Evolutionary conservation across 169 alveolate species (phyloP).

Genomic region (Eimeria praecox): DNA sequence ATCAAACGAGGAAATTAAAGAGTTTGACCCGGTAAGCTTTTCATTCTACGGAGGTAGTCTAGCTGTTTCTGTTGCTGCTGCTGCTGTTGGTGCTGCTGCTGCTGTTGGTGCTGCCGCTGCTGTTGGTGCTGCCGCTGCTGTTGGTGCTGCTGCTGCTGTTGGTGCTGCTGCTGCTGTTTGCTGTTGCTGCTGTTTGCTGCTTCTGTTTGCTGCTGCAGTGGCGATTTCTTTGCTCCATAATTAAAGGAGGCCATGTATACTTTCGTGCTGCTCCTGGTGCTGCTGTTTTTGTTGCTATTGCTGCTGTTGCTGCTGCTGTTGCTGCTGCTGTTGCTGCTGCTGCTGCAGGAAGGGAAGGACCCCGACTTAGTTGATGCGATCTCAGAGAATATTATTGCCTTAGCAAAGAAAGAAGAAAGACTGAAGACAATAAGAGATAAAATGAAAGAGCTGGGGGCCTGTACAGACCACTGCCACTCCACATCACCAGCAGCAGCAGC

Average conservation of each 20-base stretch:
- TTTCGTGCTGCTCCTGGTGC: too few species aligned
- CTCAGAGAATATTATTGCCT: constrained; percentile 1
- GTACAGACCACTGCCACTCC: not conserved
- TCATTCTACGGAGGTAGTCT: not conserved
- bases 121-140: not conserved
- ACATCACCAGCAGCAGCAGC: not conserved
- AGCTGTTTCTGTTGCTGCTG: not conserved
- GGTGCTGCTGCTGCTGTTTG: constrained; percentile 5
- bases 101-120: not conserved
- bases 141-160: constrained; percentile 10
- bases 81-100: not conserved
- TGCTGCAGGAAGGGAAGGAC: constrained; percentile 35
- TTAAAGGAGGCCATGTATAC: too few species aligned
- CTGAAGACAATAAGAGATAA: not conserved
- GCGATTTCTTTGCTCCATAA: not conserved
- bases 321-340: constrained; percentile 26
- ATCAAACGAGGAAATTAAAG: constrained; percentile 19
- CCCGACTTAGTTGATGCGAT: constrained; percentile 30
- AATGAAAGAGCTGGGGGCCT: constrained; percentile 41
- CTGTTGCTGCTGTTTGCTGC: constrained; percentile 8
- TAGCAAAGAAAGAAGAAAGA: constrained; percentile 33
- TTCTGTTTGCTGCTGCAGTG: constrained; percentile 1
- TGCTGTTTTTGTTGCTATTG: constrained; percentile 2
- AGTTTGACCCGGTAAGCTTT: constrained; percentile 42
- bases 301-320: constrained; percentile 40